Base-by-base conservation (phyloP, 495 filamentous ascomycete genomes). In the Trichoderma virens region DNA sequence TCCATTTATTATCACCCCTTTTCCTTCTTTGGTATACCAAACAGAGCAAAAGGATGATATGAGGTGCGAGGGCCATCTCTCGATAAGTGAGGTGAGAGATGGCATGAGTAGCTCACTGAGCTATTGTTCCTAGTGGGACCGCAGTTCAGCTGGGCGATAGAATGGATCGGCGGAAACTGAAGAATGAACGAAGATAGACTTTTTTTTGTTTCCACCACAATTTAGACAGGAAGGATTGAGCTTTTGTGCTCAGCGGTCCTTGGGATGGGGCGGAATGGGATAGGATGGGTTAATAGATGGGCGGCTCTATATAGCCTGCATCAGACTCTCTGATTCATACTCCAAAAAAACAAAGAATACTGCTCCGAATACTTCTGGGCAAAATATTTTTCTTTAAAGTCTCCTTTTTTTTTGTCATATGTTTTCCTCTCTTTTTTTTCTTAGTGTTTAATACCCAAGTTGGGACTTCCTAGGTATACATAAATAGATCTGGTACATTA, bases 121-220 rank as follows among this genome's bases (percentile, higher is more conserved):
- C 3, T 9, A 8, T 18, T 14, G 51, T 56, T 27, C 51, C 51
- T 56, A 28, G 9, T 30, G 3, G 51, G 9, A 27, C 27, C 13
- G 23, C 25, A 28, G 1, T 27, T 56, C 2, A 56, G 51, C 51
- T 47, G 43, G 25, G 51, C 51, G 51, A 13, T 5, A 3, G n/a
- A 23, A 20, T 8, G 8, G 27, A 13, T n/a, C n/a, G n/a, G 51
- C 9, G 25, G 51, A 30, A 56, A n/a, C 1, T 56, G 51, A 30
- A 56, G 51, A 30, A 31, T 56, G 51, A 56, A 56, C 25, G 51
- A 56, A 56, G 51, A 56, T 56, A 56, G 51, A 56, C 25, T 28
- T 56, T 56, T 30, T 56, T 28, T 56, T 56, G 0, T 56, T 56
- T 56, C 43, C 23, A 5, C 23, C 2, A 6, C 43, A 47, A 47